Percentiles rank a stretch among this genome's conserved stretches.
Conservation (phyloP, 139 green algal species). For the Diplosphaera chodatii region DNA sequence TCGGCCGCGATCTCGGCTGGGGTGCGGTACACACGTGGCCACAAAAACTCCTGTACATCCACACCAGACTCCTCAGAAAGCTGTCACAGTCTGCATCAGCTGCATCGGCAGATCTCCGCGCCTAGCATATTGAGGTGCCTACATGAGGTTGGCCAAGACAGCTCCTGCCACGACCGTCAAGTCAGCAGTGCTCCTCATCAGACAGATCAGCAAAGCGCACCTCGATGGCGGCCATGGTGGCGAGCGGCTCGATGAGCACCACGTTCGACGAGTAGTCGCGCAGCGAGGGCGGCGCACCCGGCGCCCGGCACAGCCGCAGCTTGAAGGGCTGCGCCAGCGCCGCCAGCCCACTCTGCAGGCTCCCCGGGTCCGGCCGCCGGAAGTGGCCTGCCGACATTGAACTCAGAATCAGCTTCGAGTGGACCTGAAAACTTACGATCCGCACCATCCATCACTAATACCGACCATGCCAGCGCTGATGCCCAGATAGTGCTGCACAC, state of each 20-base stretch:
- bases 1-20: not conserved
- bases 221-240: constrained; percentile 86
- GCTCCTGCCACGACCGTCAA: too few relatives aligned
- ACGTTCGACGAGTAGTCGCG: constrained; percentile 83
- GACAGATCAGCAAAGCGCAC: not conserved
- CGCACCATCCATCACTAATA: too few relatives aligned
- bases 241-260: constrained; percentile 94
- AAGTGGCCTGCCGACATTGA: constrained; percentile 7
- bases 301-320: constrained; percentile 63
- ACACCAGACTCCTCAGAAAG: too few relatives aligned
- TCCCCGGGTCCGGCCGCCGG: constrained; percentile 23
- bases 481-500: too few relatives aligned
- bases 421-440: too few relatives aligned
- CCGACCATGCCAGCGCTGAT: too few relatives aligned
- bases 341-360: constrained; percentile 53
- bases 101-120: too few relatives aligned
- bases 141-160: too few relatives aligned
- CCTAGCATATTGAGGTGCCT: too few relatives aligned
- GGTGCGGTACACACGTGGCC: constrained; percentile 59
- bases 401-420: too few relatives aligned
- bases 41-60: constrained; percentile 77
- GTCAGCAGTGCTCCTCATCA: too few relatives aligned
- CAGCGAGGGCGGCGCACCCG: constrained; percentile 27
- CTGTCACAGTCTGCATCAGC: too few relatives aligned
- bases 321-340: constrained; percentile 88